Percentiles rank a stretch among this genome's conserved stretches.
phyloP scores from a whole-genome alignment of 129 eudicot genomes.

The Mikania micrantha region DNA sequence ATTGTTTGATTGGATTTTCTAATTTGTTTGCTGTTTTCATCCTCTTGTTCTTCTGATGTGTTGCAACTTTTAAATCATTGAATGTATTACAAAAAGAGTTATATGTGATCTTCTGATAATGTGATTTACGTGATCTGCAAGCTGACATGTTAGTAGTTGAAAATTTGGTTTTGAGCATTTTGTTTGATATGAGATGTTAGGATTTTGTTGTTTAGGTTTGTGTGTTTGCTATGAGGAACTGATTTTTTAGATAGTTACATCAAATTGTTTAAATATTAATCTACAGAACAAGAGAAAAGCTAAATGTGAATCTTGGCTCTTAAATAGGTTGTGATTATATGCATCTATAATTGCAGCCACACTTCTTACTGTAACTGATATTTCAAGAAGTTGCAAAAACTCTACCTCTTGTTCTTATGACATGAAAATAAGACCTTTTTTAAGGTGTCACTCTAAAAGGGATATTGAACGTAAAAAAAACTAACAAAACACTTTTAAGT shows the following conservation, averaged over 20 bases:
- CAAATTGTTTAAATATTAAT: not conserved
- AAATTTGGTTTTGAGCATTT: not conserved
- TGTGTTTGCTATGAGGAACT: not conserved
- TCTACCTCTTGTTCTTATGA: no score
- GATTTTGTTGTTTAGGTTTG: not conserved
- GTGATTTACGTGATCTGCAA: not conserved
- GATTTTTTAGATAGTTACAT: not conserved
- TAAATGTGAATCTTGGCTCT: slow-evolving; percentile 6
- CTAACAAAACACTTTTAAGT: not conserved
- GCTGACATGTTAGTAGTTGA: not conserved
- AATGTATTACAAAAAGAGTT: no score
- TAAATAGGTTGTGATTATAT: not conserved
- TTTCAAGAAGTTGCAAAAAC: not conserved
- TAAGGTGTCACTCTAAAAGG: slow-evolving; percentile 1
- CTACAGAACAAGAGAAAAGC: not conserved
- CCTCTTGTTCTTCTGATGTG: not conserved
- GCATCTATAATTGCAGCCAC: not conserved
- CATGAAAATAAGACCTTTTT: not conserved
- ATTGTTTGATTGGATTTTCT: not conserved
- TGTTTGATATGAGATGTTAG: not conserved
- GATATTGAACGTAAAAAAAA: not conserved
- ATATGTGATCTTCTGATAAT: not conserved
- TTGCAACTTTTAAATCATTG: no score
- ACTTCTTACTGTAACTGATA: not conserved
- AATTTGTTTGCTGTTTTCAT: slow-evolving; percentile 38